Evolutionary conservation across 1,284 basidiomycete species (phyloP).

Genomic region (Rhodotorula sp.): DNA sequence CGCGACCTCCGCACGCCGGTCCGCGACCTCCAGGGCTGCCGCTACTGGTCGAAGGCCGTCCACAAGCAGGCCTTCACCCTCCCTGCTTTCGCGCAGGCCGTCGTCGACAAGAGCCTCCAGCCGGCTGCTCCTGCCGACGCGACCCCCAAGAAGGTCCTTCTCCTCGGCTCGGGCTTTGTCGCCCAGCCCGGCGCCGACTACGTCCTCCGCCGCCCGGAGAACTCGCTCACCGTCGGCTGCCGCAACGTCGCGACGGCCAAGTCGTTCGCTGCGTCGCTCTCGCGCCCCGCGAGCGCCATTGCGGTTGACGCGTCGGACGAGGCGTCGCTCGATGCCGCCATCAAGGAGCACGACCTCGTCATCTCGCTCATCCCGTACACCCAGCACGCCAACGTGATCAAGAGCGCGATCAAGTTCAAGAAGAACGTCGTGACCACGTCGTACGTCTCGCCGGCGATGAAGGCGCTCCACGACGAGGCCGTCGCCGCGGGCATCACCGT

Average conservation of each 20-base stretch:
- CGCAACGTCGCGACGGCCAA: constrained; percentile 76
- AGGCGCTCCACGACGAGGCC: constrained; percentile 77
- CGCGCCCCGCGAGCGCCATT: constrained; percentile 65
- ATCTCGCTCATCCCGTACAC: constrained; percentile 97
- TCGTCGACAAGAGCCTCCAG: constrained; percentile 59
- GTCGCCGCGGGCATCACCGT: constrained; percentile 90
- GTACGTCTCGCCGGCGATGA: constrained; percentile 88
- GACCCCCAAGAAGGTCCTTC: constrained; percentile 70
- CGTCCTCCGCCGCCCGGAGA: constrained; percentile 76
- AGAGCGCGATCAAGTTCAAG: constrained; percentile 92
- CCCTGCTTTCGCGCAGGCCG: constrained; percentile 80
- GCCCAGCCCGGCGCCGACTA: constrained; percentile 93
- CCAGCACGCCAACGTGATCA: constrained; percentile 86
- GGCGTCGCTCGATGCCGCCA: constrained; percentile 71
- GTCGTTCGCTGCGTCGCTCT: constrained; percentile 67
- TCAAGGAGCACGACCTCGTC: constrained; percentile 88
- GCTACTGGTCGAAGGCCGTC: constrained; percentile 83
- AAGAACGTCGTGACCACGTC: constrained; percentile 95
- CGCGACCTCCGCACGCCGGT: constrained; percentile 70
- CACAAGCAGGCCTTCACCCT: constrained; percentile 85
- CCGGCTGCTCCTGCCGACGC: constrained; percentile 50
- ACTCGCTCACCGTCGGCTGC: constrained; percentile 86
- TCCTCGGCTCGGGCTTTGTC: constrained; percentile 94
- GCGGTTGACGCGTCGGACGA: constrained; percentile 80
- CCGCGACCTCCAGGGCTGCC: constrained; percentile 64